A percentile compares a stretch with the other conserved stretches of the same genome.
Evolutionary conservation across 805 yeast genomes (phyloP).

Genomic region (Teunomyces barrocoloradensis): DNA sequence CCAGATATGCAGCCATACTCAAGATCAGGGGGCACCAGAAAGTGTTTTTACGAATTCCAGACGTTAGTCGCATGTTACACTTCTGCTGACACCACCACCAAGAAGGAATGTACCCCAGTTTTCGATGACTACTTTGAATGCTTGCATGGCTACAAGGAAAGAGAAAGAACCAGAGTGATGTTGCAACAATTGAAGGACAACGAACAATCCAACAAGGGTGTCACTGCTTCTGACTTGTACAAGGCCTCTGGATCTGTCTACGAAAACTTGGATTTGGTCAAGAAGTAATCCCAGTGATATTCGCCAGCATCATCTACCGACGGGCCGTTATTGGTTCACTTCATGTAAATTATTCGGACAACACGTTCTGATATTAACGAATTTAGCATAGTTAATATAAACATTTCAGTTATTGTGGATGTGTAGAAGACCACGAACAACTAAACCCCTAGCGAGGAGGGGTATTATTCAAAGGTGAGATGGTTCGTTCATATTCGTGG

Average conservation of each 20-base stretch:
- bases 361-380: background rate
- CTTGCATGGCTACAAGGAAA: constrained; percentile 46
- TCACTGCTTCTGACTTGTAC: constrained; percentile 43
- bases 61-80: constrained; percentile 43
- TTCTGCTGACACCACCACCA: constrained; percentile 41
- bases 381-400: constrained; percentile 4
- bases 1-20: constrained; percentile 44
- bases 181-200: constrained; percentile 46
- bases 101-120: constrained; percentile 42
- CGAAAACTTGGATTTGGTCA: constrained; percentile 43
- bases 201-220: constrained; percentile 38
- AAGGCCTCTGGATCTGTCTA: constrained; percentile 40
- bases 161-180: constrained; percentile 45
- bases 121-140: constrained; percentile 48
- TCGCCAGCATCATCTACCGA: background rate
- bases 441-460: too few species aligned
- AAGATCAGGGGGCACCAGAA: constrained; percentile 47
- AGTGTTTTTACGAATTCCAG: constrained; percentile 48
- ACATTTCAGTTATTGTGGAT: background rate
- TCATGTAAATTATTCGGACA: constrained; percentile 3
- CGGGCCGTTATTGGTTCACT: background rate
- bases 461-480: too few species aligned
- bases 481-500: too few species aligned
- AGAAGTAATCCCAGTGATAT: constrained; percentile 7
- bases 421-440: background rate